Percentiles rank a stretch among this genome's conserved stretches.
phyloP scores from a whole-genome alignment of 257 asterid species.

The Leptodermis oblonga region DNA sequence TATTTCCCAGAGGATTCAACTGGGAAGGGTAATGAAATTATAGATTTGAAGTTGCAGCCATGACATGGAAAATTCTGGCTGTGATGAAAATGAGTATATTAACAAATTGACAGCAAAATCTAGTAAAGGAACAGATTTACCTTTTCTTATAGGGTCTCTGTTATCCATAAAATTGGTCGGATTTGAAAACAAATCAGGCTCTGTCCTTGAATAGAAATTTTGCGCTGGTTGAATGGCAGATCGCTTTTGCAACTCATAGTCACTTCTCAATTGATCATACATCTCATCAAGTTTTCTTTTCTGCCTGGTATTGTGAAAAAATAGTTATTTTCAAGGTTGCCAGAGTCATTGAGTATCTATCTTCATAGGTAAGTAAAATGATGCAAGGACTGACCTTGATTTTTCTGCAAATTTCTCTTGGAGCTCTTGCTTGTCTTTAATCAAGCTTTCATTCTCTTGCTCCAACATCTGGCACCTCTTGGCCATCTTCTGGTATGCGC shows the following conservation, averaged over 20 bases:
- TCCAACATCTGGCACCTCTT: conserved; percentile 90
- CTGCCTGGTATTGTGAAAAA: conserved; percentile 51
- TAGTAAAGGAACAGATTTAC: conserved; percentile 39
- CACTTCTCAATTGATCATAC: conserved; percentile 87
- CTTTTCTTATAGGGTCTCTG: conserved; percentile 67
- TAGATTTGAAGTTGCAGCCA: not conserved
- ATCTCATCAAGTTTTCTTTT: conserved; percentile 97
- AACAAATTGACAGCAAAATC: not conserved
- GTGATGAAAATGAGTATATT: too few relatives aligned
- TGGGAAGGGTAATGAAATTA: not conserved
- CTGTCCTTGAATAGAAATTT: conserved; percentile 58
- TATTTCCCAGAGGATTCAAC: conserved; percentile 31
- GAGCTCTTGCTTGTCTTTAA: conserved; percentile 89
- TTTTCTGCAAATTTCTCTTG: conserved; percentile 90
- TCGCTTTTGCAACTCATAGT: conserved; percentile 69
- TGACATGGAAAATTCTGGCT: not conserved
- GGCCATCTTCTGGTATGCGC: conserved; percentile 79
- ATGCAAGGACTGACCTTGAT: conserved; percentile 53
- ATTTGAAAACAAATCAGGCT: conserved; percentile 73
- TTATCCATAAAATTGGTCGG: conserved; percentile 53
- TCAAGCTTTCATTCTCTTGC: conserved; percentile 69
- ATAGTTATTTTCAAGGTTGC: conserved; percentile 21
- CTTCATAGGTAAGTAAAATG: conserved; percentile 7
- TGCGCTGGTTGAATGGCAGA: conserved; percentile 75
- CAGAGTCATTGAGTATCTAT: not conserved